Evolutionary conservation across 2,329 filamentous ascomycete species (phyloP), one percentile per base, ranked within the genome.

Genomic region (Calonectria crousiana): DNA sequence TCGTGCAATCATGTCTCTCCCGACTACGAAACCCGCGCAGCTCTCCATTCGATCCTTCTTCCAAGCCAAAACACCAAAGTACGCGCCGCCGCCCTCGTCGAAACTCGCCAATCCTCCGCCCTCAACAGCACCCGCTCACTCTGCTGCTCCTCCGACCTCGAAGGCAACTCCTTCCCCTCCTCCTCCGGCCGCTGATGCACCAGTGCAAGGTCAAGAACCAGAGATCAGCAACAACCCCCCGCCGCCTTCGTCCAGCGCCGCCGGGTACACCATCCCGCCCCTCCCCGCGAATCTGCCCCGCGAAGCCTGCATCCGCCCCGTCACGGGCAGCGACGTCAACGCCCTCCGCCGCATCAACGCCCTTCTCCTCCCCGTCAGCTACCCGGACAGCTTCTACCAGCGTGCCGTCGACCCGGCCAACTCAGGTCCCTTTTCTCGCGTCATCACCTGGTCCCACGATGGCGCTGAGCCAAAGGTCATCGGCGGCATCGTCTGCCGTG

Each of bases 21-120:
- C 86, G 58, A 83, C 82, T 14, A 80, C 82, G 73, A 84, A 84
- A 72, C 83, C 82, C 58, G 80, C 84, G 30, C 89, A 92, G 80
- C 84, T 88, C 49, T 92, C 91, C 58, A 93, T 93, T 78, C 89
- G 89, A 69, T 92, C 90, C 69, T 93, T 93, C 85, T 93, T 93
- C 82, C 86, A 85, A 53, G 84, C 85, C 71, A 89, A 89, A 77
- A 81, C 86, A 30, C 81, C 84, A 52, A 81, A 83, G 69, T 83
- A 84, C 82, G 82, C 81, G 58, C 81, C 84, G 70, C 84, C 84
- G 11, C 83, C 84, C 10, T 76, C 80, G 30, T 76, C 80, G 44
- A 70, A 77, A 56, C 53, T 72, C n/a, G 72, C 74, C 78, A 78
- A 71, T 51, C 67, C 77, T 36, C 71, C 76, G 69, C 78, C 75